Percentiles rank a stretch among this genome's conserved stretches.
Conservation (phyloP, 257 asterid genomes). For the Gynochthodes officinalis region DNA sequence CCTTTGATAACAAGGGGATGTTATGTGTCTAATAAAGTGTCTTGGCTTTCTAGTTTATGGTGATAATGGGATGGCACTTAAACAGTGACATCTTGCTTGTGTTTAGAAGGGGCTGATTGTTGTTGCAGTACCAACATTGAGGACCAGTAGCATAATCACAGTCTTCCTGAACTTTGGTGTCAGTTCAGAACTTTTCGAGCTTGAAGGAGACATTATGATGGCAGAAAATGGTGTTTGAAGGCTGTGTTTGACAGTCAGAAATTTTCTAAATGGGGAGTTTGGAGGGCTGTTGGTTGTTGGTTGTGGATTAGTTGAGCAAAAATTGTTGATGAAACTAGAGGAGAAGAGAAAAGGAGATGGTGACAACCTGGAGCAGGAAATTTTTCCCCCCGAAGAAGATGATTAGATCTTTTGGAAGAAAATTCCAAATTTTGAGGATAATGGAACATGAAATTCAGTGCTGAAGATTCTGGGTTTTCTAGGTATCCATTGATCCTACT, state of each 20-base stretch:
- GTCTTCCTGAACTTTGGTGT: background rate
- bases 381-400: background rate
- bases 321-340: background rate
- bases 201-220: background rate
- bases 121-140: background rate
- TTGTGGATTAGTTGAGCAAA: background rate
- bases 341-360: background rate
- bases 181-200: background rate
- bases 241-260: background rate
- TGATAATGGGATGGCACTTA: background rate
- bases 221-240: constrained; percentile 5
- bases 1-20: background rate
- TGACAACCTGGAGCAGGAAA: background rate
- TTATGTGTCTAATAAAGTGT: too few relatives aligned
- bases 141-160: background rate
- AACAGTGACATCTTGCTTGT: background rate
- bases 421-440: background rate
- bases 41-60: background rate
- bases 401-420: background rate
- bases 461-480: background rate
- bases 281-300: background rate
- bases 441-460: too few relatives aligned
- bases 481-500: background rate
- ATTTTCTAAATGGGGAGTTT: background rate
- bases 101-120: background rate